phyloP scores from a whole-genome alignment of 257 asterid species.

The Ilex asprella region DNA sequence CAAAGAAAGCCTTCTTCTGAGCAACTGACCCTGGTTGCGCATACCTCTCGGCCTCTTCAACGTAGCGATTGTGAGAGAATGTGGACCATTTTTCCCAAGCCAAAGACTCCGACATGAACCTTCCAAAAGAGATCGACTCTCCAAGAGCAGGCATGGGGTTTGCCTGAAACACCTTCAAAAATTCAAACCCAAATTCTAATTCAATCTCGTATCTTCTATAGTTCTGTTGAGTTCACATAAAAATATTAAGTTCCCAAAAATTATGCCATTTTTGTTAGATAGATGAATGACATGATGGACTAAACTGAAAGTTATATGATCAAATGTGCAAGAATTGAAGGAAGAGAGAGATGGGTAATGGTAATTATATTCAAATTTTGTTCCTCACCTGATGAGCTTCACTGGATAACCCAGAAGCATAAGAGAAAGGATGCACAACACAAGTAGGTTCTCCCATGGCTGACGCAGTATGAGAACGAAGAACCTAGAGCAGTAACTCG shows the following conservation, averaged over 20 bases:
- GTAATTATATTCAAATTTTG: background rate
- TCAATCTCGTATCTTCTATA: no score
- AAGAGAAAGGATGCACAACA: constrained; percentile 69
- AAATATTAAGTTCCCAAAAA: background rate
- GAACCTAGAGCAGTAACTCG: constrained; percentile 3
- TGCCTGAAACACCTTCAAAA: constrained; percentile 35
- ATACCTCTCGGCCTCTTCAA: constrained; percentile 86
- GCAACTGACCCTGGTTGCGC: constrained; percentile 88
- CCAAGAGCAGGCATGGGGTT: constrained; percentile 64
- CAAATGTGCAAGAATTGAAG: background rate
- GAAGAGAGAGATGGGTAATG: background rate
- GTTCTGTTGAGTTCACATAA: no score
- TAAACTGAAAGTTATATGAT: background rate
- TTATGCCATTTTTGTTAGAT: background rate
- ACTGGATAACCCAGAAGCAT: constrained; percentile 59
- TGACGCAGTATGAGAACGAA: background rate
- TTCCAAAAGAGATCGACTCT: constrained; percentile 81
- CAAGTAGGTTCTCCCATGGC: constrained; percentile 81
- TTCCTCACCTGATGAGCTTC: constrained; percentile 53
- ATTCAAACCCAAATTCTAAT: no score
- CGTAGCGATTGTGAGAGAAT: constrained; percentile 74
- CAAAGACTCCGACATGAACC: constrained; percentile 61
- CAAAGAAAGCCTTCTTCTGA: constrained; percentile 89
- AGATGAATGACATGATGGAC: background rate
- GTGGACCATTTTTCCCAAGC: constrained; percentile 93